Base-by-base conservation (phyloP, 352 stramenopile species). In the Globisporangium ultimum region DNA sequence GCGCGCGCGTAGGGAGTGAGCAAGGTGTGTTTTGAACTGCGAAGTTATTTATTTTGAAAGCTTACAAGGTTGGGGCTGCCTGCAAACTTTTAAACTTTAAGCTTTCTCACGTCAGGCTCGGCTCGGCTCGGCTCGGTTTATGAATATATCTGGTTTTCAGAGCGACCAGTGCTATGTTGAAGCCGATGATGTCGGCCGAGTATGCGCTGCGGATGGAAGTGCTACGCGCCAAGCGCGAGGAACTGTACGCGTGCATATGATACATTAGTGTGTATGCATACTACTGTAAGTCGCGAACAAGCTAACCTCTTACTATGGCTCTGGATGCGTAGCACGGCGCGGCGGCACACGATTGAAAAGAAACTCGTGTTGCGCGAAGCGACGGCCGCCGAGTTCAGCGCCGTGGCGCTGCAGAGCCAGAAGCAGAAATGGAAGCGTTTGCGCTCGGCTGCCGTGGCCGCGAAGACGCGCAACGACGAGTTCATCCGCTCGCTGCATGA, bases 351-450 rank as follows among this genome's bases (percentile, higher is more conserved):
- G 43, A 74, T 93, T 15, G 86, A 95, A 70, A 90, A 89, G 66
- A 73, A 79, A 17, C 71, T 93, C 49, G 64, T 73, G 17, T 68
- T 92, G 22, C 74, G 78, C 5, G 85, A 95, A 60, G 79, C 83
- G 40, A 93, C 82, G 14, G 75, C 80, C 8, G 83, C 80, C 34
- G 85, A 95, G 69, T 89, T 88, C 60, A 90, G 80, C 48, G 74
- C 77, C 4, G 72, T 89, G 14, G 74, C 80, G 15, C 63, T 83
- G 22, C 80, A 94, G 63, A 89, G 71, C 58, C 70, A 54, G 50
- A 80, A 72, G 22, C 77, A 84, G 41, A 89, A 89, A 55, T 84
- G 68, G 74, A 89, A 89, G 51, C 53, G 62, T 5, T 54, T 84
- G 42, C 74, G 79, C 3, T 64, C 71, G 0, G 61, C 75, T 0